A percentile compares a stretch with the other conserved stretches of the same genome.
Evolutionary conservation across 805 yeast species (phyloP).

Genomic region (Dipodascopsis uninucleata): DNA sequence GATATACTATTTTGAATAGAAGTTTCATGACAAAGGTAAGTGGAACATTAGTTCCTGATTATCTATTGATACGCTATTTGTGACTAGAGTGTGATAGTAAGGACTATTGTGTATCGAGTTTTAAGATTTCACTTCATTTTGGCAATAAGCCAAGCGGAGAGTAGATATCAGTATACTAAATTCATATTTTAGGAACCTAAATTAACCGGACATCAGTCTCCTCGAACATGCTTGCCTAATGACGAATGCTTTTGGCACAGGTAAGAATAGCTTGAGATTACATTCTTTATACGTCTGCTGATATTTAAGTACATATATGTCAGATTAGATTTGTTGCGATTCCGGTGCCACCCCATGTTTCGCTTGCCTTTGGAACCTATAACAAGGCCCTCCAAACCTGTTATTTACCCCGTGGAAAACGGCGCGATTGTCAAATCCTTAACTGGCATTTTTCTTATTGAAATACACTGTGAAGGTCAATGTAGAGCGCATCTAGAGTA

Average conservation of each 20-base stretch:
- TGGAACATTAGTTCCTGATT: no score
- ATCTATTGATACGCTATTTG: conserved; percentile 33
- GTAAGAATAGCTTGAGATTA: conserved; percentile 4
- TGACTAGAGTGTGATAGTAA: conserved; percentile 35
- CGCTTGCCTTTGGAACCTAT: conserved; percentile 58
- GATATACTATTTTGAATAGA: conserved; percentile 74
- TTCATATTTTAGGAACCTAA: conserved; percentile 4
- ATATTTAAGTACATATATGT: background rate
- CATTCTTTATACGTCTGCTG: background rate
- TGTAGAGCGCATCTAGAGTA: conserved; percentile 60
- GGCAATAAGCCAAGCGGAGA: no score
- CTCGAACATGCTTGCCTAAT: conserved; percentile 43
- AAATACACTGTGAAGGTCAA: conserved; percentile 55
- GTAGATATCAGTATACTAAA: no score
- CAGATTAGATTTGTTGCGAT: conserved; percentile 65
- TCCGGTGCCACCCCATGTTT: conserved; percentile 77
- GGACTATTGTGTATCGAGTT: no score
- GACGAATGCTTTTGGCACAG: conserved; percentile 88
- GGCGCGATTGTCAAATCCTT: conserved; percentile 50
- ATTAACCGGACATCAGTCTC: conserved; percentile 33
- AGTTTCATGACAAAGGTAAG: conserved; percentile 60
- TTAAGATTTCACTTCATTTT: no score
- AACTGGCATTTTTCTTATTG: conserved; percentile 73
- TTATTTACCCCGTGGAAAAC: conserved; percentile 46
- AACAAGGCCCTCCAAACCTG: conserved; percentile 42